phyloP scores from a whole-genome alignment of 192 early-diverging fungal species.

The Anaeromyces robustus region DNA sequence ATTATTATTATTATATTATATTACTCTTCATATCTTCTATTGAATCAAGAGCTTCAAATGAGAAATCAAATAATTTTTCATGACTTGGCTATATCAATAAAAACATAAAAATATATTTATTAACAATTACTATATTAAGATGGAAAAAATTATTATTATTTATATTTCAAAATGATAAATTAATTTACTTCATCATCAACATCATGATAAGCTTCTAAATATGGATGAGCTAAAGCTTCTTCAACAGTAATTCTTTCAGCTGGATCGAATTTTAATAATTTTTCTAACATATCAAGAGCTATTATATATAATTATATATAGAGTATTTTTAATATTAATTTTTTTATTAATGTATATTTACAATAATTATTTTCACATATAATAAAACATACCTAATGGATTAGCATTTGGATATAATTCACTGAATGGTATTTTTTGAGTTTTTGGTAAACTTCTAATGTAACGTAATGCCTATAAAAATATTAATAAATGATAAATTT shows the following conservation, averaged over 20 bases:
- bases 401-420: slow-evolving; percentile 78
- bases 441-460: slow-evolving; percentile 75
- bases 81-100: slow-evolving; percentile 34
- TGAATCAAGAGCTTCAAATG: slow-evolving; percentile 58
- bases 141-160: too few relatives aligned
- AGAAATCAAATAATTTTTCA: slow-evolving; percentile 57
- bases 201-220: slow-evolving; percentile 60
- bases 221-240: slow-evolving; percentile 80
- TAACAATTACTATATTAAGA: too few relatives aligned
- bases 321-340: neutral
- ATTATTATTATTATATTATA: too few relatives aligned
- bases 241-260: slow-evolving; percentile 75
- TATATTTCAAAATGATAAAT: too few relatives aligned
- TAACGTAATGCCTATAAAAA: slow-evolving; percentile 80
- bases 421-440: slow-evolving; percentile 62
- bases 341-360: too few relatives aligned
- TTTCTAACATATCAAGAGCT: slow-evolving; percentile 77
- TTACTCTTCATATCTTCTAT: slow-evolving; percentile 67
- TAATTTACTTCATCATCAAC: slow-evolving; percentile 35
- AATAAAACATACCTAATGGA: slow-evolving; percentile 31
- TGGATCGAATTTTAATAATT: slow-evolving; percentile 77
- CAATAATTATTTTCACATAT: too few relatives aligned
- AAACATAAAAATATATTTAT: too few relatives aligned
- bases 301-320: neutral
- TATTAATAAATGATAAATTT: too few relatives aligned